Base-by-base conservation (phyloP, 495 filamentous ascomycete genomes). In the Chaetomidium leptoderma region DNA sequence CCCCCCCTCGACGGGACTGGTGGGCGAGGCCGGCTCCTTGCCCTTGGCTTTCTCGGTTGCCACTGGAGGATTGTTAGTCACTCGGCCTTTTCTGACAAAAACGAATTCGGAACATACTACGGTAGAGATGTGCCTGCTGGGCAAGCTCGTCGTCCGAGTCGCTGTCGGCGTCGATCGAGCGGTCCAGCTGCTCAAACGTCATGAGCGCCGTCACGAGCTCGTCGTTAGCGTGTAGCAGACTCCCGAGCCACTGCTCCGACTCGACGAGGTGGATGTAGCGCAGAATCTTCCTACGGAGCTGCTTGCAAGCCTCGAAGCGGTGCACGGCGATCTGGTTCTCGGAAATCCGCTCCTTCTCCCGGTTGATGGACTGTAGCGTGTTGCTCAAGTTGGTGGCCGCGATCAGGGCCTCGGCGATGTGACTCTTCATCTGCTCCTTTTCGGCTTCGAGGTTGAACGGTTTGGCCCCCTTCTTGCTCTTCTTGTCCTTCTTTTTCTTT, bases 151-250 rank as follows among this genome's bases (percentile, higher is more conserved):
- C 82, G 47, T 97, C 95, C 49, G 90, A 96, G 67, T 99, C 95
- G 63, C 90, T 95, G 70, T 99, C 93, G 47, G 95, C 91, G 59
- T 97, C 92, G 57, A 97, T 86, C 59, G 93, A 96, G 62, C 93
- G 91, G 68, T 99, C 92, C 24, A 96, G 78, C 49, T 95, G 88
- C 71, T 97, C 93, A 67, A 89, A 99, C 0, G 91, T 87, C 83
- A 93, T 95, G 55, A 99, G 76, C 2, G 92, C 92, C n/a, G 83
- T 86, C 43, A 97, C 87, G 17, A 99, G 81, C 63, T 88, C 84
- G 57, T 92, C 89, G 61, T 92, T 92, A 51, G 89, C 86, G 60
- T 91, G 84, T 9, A 95, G 86, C 23, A 93, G 74, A 36, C 85
- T 81, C 16, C 90, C 90, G 0, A 95, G 81, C 77, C 84, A 91